Conservation (phyloP, 2,329 filamentous ascomycete genomes). For the Claviceps quebecensis region DNA sequence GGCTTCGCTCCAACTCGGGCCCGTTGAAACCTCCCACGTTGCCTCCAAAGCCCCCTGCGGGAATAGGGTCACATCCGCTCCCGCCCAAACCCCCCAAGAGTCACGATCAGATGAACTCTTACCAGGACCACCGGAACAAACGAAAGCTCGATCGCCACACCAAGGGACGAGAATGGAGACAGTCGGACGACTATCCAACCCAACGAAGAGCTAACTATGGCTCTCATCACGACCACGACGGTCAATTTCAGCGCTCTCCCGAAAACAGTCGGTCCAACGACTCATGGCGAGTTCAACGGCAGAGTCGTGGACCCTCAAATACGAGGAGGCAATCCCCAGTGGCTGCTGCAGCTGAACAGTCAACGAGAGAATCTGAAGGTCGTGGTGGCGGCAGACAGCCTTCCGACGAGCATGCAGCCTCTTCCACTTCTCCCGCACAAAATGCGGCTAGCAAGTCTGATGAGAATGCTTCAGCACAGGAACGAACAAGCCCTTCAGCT, state of each 20-base stretch:
- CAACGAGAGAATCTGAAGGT: not conserved
- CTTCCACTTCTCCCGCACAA: not conserved
- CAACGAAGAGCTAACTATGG: not conserved
- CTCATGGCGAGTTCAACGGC: conserved; percentile 1
- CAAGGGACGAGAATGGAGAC: conserved; percentile 15
- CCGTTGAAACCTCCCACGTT: conserved; percentile 2
- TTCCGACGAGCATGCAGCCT: not conserved
- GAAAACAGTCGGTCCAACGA: conserved; percentile 2
- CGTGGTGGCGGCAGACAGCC: not conserved
- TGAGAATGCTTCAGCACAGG: not conserved
- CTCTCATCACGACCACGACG: not conserved
- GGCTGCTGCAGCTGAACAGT: not conserved
- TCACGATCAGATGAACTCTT: conserved; percentile 14
- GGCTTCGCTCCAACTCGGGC: not conserved
- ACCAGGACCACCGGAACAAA: conserved; percentile 17
- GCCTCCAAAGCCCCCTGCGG: conserved; percentile 6
- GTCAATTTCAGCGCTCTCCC: not conserved
- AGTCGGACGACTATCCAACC: conserved; percentile 3
- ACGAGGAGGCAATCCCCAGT: not conserved
- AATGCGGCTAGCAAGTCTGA: not conserved
- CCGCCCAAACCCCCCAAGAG: conserved; percentile 19
- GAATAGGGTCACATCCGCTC: conserved; percentile 12
- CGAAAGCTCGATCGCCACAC: conserved; percentile 19
- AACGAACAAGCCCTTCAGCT: not conserved
- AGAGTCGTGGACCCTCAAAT: not conserved